Conservation (phyloP, 176 grass and related monocot species). For the Triticum turgidum region DNA sequence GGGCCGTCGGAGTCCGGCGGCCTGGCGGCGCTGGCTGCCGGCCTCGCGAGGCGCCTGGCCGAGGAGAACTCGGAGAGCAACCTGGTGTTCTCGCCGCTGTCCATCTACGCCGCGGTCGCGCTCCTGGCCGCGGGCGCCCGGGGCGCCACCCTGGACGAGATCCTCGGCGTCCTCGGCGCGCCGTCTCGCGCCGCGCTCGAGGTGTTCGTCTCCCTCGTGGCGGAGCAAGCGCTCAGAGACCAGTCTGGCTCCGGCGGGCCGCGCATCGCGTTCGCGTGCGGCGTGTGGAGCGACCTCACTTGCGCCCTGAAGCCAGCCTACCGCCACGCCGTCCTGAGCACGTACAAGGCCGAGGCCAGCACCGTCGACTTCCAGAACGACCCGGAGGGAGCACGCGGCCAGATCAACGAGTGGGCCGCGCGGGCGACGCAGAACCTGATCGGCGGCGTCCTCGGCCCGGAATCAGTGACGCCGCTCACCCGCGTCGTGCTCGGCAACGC, state of each 20-base stretch:
- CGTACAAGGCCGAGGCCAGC: not conserved
- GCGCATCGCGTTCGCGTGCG: slow-evolving; percentile 10
- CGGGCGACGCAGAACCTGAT: not conserved
- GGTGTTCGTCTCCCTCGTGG: not conserved
- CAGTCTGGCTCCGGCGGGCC: not conserved
- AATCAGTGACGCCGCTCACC: not conserved
- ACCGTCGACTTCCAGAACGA: slow-evolving; percentile 30
- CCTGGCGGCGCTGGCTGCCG: not conserved
- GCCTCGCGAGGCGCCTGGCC: not conserved
- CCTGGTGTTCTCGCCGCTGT: slow-evolving; percentile 38
- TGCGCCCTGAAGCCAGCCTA: slow-evolving; percentile 16
- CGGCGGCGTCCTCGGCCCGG: not conserved
- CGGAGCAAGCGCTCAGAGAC: not conserved
- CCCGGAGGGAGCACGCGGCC: not conserved
- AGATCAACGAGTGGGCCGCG: slow-evolving; percentile 11
- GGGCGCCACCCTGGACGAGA: not conserved
- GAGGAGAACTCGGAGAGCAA: not conserved
- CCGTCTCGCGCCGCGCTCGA: not conserved
- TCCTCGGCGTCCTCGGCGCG: not conserved
- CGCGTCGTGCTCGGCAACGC: slow-evolving; percentile 27
- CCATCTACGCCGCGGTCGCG: slow-evolving; percentile 19
- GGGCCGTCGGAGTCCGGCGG: not conserved
- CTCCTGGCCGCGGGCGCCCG: slow-evolving; percentile 1
- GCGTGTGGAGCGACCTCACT: slow-evolving; percentile 20
- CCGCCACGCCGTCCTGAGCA: not conserved